Evolutionary conservation across 2,329 filamentous ascomycete species (phyloP), one percentile per base, ranked within the genome.

Genomic region (Thyridium curvatum): DNA sequence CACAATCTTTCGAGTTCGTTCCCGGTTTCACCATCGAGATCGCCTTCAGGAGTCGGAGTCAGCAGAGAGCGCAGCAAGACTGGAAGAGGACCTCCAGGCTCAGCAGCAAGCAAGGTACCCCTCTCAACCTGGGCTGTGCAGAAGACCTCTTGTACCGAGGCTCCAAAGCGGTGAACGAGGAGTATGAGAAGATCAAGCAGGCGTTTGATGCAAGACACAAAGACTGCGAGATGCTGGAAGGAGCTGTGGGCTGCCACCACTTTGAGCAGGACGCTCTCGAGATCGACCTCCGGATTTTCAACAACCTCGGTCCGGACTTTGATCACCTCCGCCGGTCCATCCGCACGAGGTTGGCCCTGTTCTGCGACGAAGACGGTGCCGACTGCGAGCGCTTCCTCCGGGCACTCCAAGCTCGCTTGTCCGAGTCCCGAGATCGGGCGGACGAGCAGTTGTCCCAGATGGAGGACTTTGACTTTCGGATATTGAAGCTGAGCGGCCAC

Each of bases 1-100:
- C 60, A 0, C 69, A 72, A 43, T 46, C 54, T 8, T 74, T 71
- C 44, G 64, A 71, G 42, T 60, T 61, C 21, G 50, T 66, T 3
- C 68, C 72, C 4, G 72, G 72, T n/a, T 77, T 71, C 50, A 59
- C 59, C 9, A 59, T 77, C 31, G 60, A 64, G 26, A 51, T 77
- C 29, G 58, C 58, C 14, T 61, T 76, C 43, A 62, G 60, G 32
- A 71, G 65, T 45, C 61, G 58, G 39, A 65, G 61, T 39, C 53
- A 58, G 32, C 52, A 53, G 18, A 56, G 56, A 29, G 58, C 50
- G 32, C 46, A 53, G 8, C 50, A 58, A 40, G 48, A 60, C 18
- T 61, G 66, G 59, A 60, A 60, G 36, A 66, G 60, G 26, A 58
- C 51, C 3, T 47, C 73, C 32, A 62, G 56, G 41, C 51, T 75